Base-by-base conservation (phyloP, 192 early-diverging fungal genomes). In the Coemansia sp. region DNA sequence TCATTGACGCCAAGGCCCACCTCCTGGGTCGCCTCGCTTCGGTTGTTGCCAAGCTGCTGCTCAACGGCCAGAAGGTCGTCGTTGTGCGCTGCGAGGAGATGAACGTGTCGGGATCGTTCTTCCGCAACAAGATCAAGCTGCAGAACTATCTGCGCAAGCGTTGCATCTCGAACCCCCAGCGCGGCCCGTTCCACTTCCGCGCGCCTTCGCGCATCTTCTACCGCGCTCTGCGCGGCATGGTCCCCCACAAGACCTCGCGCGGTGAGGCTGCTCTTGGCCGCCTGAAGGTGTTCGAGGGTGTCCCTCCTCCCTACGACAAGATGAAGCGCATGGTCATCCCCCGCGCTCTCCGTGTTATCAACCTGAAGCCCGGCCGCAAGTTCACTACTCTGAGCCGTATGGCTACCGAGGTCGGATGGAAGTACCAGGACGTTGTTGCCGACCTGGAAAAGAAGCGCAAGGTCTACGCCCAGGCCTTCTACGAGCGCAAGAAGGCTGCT, bases 1-100 rank as follows among this genome's bases (percentile, higher is more conserved):
- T 98, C 81, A 92, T 98, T 84, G 97, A 98, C 87, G 97, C 84
- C 82, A 98, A 98, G 85, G 97, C 91, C 73, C 97, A 98, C 85
- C 86, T 98, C 63, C 83, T 98, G 70, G 95, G 97, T 83, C 95
- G 97, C 68, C 88, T 99, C 61, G 91, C 97, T 71, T 90, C 95
- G 60, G 95, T 93, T 72, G 89, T 98, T 66, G 93, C 97, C 82
- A 98, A 99, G 90, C 91, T 98, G 87, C 83, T 91, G 67, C 90
- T 99, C 65, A 91, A 90, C 83, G 97, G 97, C 68, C 95, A 99
- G 87, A 90, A 88, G 83, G 87, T 99, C 66, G 93, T 94, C 67
- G 83, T 99, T 74, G 95, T 99, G 68, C 94, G 97, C 73, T 93
- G 93, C 83, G 97, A 99, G 86, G 95, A 96, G 80, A 86, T 99